A percentile compares a stretch with the other conserved stretches of the same genome.
phyloP scores from a whole-genome alignment of 108 stramenopile genomes.

The Fistulifera pelliculosa region DNA sequence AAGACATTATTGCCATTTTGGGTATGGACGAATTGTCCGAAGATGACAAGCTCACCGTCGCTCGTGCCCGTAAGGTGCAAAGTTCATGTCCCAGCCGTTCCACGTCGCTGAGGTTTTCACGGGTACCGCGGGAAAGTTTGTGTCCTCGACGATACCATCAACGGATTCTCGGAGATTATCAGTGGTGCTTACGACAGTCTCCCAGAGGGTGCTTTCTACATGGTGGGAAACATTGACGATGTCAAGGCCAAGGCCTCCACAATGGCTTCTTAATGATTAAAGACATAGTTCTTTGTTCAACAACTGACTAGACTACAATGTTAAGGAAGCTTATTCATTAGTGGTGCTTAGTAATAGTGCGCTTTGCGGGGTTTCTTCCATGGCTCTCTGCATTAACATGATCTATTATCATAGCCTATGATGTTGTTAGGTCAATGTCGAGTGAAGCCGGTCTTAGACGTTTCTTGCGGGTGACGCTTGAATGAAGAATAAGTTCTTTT shows the following conservation, averaged over 20 bases:
- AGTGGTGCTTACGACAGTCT: constrained; percentile 94
- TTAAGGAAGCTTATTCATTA: too few relatives aligned
- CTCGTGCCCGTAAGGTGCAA: constrained; percentile 99
- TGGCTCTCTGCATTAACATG: too few relatives aligned
- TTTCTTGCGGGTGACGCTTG: too few relatives aligned
- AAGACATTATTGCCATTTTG: constrained; percentile 99
- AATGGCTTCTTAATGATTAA: constrained; percentile 46
- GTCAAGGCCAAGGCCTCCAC: constrained; percentile 84
- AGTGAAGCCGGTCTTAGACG: too few relatives aligned
- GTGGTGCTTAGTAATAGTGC: too few relatives aligned
- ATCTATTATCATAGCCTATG: too few relatives aligned
- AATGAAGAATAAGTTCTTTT: too few relatives aligned
- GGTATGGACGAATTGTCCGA: constrained; percentile 99
- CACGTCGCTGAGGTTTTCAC: constrained; percentile 99
- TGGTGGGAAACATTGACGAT: constrained; percentile 96
- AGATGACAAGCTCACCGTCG: constrained; percentile 99
- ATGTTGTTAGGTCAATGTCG: too few relatives aligned
- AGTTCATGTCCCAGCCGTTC: constrained; percentile 99
- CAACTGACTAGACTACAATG: too few relatives aligned
- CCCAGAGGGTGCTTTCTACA: constrained; percentile 99
- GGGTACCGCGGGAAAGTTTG: constrained; percentile 96
- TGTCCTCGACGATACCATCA: constrained; percentile 94
- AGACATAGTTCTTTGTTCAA: too few relatives aligned
- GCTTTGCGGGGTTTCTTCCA: too few relatives aligned
- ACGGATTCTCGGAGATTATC: constrained; percentile 96